A percentile compares a stretch with the other conserved stretches of the same genome.
phyloP scores from a whole-genome alignment of 305 asterid genomes.

The Galium porrigens region DNA sequence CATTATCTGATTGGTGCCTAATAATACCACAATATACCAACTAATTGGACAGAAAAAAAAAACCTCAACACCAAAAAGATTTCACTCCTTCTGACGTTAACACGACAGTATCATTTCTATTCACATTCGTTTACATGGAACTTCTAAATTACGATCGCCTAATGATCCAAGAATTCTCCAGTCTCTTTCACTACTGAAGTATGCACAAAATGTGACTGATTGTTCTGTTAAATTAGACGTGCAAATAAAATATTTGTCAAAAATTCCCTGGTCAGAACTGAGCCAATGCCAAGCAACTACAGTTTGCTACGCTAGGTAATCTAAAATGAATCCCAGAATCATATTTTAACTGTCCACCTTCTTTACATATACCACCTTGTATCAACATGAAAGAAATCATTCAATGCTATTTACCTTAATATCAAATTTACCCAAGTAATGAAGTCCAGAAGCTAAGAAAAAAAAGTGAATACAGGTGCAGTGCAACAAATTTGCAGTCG shows the following conservation, averaged over 20 bases:
- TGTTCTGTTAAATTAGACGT: constrained; percentile 5
- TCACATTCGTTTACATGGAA: constrained; percentile 28
- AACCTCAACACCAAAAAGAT: background rate
- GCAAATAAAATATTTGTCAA: background rate
- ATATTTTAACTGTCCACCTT: background rate
- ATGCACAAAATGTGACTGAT: constrained; percentile 20
- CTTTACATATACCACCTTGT: background rate
- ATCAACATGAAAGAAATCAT: background rate
- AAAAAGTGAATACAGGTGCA: background rate
- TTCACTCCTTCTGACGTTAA: background rate
- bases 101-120: constrained; percentile 20
- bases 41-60: background rate
- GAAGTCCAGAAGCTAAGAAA: background rate
- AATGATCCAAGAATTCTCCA: constrained; percentile 24
- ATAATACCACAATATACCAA: no score
- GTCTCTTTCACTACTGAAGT: constrained; percentile 23
- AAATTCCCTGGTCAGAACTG: no score
- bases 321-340: background rate
- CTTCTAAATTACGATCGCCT: constrained; percentile 17
- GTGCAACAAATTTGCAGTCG: no score
- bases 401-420: background rate
- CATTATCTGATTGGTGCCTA: background rate
- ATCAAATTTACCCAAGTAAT: background rate
- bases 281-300: constrained; percentile 7
- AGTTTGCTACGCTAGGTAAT: constrained; percentile 12